A percentile compares a stretch with the other conserved stretches of the same genome.
These are phyloP conservation scores for Gentiana straminea DNA, from an alignment of 257 asterid species.

Conservation along the genomic window DNA sequence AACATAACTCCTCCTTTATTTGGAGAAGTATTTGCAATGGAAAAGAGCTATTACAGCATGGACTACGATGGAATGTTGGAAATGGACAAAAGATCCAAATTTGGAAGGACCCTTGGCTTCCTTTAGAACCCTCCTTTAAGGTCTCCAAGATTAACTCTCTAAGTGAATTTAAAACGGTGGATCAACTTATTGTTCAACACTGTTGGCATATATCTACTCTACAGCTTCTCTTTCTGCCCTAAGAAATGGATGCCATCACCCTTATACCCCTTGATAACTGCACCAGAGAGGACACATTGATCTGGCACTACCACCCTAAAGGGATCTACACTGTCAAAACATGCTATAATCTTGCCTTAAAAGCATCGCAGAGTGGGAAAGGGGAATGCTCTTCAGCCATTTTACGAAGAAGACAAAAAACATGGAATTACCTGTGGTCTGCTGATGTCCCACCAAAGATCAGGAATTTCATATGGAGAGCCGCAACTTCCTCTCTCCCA, in stretches of 20 bases:
- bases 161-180: neutral
- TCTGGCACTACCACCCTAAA: neutral
- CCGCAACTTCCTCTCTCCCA: no score
- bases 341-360: neutral
- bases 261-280: neutral
- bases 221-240: neutral
- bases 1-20: neutral
- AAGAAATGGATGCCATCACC: neutral
- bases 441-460: no score
- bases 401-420: no score
- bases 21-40: neutral
- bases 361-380: neutral
- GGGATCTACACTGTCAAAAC: neutral
- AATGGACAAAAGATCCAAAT: neutral
- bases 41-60: neutral
- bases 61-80: neutral
- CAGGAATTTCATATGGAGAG: no score
- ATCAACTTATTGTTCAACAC: no score
- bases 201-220: neutral
- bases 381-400: neutral
- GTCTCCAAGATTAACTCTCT: neutral
- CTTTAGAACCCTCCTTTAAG: neutral
- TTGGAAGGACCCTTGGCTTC: neutral
- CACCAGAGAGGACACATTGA: neutral
- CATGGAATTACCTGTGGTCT: no score